Evolutionary conservation across 2,329 filamentous ascomycete species (phyloP), one percentile per base, ranked within the genome.

Genomic region (Purpureocillium lavendulum): DNA sequence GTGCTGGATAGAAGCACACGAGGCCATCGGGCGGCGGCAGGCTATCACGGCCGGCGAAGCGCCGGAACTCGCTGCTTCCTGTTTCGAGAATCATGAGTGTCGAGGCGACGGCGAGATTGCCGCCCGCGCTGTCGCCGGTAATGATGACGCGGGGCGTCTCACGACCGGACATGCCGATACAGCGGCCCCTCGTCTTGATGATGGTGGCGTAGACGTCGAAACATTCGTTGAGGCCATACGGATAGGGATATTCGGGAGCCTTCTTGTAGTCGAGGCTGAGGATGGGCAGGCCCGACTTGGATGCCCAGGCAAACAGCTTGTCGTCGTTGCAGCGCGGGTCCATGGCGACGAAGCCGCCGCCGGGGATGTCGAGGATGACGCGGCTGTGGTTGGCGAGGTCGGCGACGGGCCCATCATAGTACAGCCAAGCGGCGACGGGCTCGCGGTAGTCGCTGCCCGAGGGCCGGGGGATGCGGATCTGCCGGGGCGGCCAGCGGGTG

Each of bases 331-430:
- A 86, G 35, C 92, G 72, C n/a, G 92, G 92, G 42, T 87, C 81
- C 92, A 98, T 98, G 14, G 92, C 89, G 11, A 98, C 89, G 49
- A 94, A 98, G 0, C 92, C 92, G 26, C 92, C 92, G 1, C 92
- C 92, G 0, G 92, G 92, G 4, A 97, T 80, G 59, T 98, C 92
- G 29, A 98, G 57, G 2, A 98, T 75, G 21, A 98, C 61, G 51
- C 84, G 84, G 37, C 76, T 81, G 55, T 94, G 84, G 32, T 82
- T 75, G 52, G 80, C 79, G 34, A 96, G 67, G 35, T 87, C 82
- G 2, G 82, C 78, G 7, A 95, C 62, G 0, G 89, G 83, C 0
- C 92, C 92, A 53, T 97, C 87, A 52, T 89, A 98, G 60, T 96
- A 98, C 26, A 98, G 68, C 89, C 90, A 97, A 2, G 77, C 90